Percentiles rank a stretch among this genome's conserved stretches.
phyloP scores from a whole-genome alignment of 1,139 yeast species.

The Yamadazyma trypodendri region DNA sequence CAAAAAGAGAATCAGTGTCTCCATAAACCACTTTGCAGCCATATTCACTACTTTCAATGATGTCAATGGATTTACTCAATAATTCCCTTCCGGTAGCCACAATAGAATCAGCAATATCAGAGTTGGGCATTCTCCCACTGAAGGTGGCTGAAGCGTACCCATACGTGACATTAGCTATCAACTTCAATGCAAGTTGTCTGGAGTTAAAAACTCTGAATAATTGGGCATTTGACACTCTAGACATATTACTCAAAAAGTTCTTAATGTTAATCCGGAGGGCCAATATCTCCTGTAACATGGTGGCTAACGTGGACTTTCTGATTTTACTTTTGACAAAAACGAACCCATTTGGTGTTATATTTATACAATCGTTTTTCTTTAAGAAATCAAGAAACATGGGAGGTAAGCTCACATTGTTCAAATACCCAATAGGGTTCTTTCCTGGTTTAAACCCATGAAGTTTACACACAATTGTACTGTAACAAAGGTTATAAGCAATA shows the following conservation, averaged over 20 bases:
- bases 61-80: slow-evolving; percentile 63
- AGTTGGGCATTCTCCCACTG: slow-evolving; percentile 96
- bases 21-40: slow-evolving; percentile 96
- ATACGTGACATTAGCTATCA: slow-evolving; percentile 93
- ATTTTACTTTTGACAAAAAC: slow-evolving; percentile 67
- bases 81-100: slow-evolving; percentile 91
- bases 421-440: slow-evolving; percentile 38
- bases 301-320: slow-evolving; percentile 73
- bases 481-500: slow-evolving; percentile 91
- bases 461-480: slow-evolving; percentile 80
- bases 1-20: slow-evolving; percentile 92
- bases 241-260: slow-evolving; percentile 59
- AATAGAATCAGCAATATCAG: slow-evolving; percentile 92
- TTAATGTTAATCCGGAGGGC: slow-evolving; percentile 80
- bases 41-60: slow-evolving; percentile 66
- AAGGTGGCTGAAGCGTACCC: slow-evolving; percentile 94
- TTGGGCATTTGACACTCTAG: slow-evolving; percentile 33
- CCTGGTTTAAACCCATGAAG: slow-evolving; percentile 47
- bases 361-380: slow-evolving; percentile 49
- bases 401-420: slow-evolving; percentile 46
- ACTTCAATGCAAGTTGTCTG: slow-evolving; percentile 80
- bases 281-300: slow-evolving; percentile 80
- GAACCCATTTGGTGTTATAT: slow-evolving; percentile 82
- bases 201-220: slow-evolving; percentile 63
- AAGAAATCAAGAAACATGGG: slow-evolving; percentile 57